These are phyloP conservation scores for Fusarium hostae DNA, from an alignment of 2,329 filamentous ascomycete species.

Conservation along the genomic window DNA sequence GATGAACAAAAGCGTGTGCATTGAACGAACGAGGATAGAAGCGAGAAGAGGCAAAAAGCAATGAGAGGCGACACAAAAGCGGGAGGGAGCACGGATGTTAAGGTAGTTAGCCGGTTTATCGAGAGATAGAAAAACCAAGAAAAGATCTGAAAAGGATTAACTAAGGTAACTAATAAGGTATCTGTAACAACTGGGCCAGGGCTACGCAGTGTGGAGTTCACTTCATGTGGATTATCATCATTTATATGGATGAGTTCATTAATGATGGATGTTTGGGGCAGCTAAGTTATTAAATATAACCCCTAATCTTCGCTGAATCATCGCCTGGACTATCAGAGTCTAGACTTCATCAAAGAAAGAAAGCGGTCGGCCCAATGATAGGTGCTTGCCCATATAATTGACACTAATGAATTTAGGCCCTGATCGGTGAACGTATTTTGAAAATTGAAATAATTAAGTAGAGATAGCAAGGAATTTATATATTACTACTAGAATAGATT, in stretches of 20 bases:
- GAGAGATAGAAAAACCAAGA: not conserved
- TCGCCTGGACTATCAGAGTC: not conserved
- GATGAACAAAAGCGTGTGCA: not conserved
- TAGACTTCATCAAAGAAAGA: not conserved
- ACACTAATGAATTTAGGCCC: not conserved
- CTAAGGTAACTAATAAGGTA: not conserved
- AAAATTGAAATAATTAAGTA: no score
- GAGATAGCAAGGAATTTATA: no score
- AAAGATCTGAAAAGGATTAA: not conserved
- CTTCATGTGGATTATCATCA: not conserved
- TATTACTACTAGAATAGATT: no score
- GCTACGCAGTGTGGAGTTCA: not conserved
- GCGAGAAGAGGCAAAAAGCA: conserved; percentile 7
- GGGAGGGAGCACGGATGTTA: conserved; percentile 10
- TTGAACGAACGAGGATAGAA: not conserved
- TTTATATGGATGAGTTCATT: not conserved
- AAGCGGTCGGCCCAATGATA: not conserved
- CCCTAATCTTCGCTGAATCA: not conserved
- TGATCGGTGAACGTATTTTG: no score
- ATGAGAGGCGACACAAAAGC: conserved; percentile 19
- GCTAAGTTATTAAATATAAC: not conserved
- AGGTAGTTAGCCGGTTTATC: not conserved
- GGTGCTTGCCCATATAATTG: not conserved
- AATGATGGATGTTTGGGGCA: not conserved
- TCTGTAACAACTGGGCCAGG: not conserved